Base-by-base conservation (phyloP, 208 protist genomes). In the Leishmania arabica region DNA sequence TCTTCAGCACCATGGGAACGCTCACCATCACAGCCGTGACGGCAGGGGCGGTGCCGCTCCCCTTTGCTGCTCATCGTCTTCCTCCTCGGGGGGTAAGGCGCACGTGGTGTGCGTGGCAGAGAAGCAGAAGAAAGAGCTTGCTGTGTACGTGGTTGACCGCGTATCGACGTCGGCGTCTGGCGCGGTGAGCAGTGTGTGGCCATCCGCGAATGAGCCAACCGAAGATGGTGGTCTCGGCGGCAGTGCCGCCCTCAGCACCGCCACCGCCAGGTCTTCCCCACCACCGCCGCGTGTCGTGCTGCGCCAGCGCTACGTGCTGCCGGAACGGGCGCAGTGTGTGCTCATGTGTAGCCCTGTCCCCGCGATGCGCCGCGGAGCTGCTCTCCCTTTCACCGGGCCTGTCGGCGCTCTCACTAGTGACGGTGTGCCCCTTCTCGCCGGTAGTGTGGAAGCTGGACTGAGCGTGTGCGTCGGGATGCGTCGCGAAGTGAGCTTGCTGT, bases 391-490 rank as follows among this genome's bases (percentile, higher is more conserved):
- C 40, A 1, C 71, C 56, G 4, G 24, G 17, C 49, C 56, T 19
- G 34, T 11, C 56, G 19, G 47, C 31, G 19, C 42, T 27, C 27
- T 34, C 58, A 53, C 45, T 70, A 47, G 24, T 56, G 31, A 64
- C 17, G 51, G 66, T 31, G 47, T 40, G 27, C 58, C 45, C 47
- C 56, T 53, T 1, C 54, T 77, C 21, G 53, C 68, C 21, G 64
- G 64, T 47, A 74, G 56, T 47, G 84, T 81, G 24, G 80, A 87
- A 72, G 84, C 76, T 31, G 84, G 84, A 3, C 72, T 84, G 74
- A 90, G 87, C n/a, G 87, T 90, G 34, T 96, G 93, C 68, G 83
- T 96, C 47, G 90, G 93, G 7, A 92, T 93, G 87, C 85, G 89
- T 1, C 85, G 86, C 8, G 91, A 91, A 73, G 93, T 92, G 82